A percentile compares a stretch with the other conserved stretches of the same genome.
These are phyloP conservation scores for Acer campestre DNA, from an alignment of 345 rosid genomes.

Conservation along the genomic window DNA sequence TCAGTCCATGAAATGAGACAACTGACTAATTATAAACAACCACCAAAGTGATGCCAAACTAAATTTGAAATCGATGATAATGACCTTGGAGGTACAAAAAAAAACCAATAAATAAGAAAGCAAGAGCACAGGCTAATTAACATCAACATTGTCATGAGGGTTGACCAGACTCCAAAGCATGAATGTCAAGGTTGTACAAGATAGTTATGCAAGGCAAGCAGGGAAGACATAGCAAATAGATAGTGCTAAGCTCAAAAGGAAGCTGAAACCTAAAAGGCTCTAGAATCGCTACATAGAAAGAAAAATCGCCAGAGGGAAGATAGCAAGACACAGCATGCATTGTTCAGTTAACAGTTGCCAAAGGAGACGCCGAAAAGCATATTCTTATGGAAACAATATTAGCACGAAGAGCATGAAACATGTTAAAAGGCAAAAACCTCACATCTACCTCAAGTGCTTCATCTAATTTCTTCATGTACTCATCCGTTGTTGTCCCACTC, in stretches of 20 bases:
- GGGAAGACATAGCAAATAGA: not conserved
- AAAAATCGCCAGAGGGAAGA: not conserved
- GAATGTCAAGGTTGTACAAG: not conserved
- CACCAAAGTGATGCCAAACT: not conserved
- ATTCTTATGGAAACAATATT: not conserved
- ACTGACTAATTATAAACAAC: not conserved
- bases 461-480: constrained; percentile 72
- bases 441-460: constrained; percentile 80
- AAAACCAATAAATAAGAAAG: not conserved
- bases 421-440: constrained; percentile 12
- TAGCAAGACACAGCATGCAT: not conserved
- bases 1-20: not conserved
- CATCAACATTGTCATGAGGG: not conserved
- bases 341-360: not conserved
- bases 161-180: not conserved
- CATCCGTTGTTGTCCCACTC: constrained; percentile 82
- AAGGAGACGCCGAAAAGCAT: not conserved
- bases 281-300: not conserved
- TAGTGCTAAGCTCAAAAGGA: not conserved
- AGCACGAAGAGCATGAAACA: not conserved
- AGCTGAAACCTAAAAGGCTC: not conserved
- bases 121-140: not conserved
- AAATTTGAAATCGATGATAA: not conserved
- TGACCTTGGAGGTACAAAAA: not conserved
- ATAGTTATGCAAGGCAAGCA: not conserved